Conservation (phyloP, 2,329 filamentous ascomycete species). For the Pyrenophora tritici-repentis region DNA sequence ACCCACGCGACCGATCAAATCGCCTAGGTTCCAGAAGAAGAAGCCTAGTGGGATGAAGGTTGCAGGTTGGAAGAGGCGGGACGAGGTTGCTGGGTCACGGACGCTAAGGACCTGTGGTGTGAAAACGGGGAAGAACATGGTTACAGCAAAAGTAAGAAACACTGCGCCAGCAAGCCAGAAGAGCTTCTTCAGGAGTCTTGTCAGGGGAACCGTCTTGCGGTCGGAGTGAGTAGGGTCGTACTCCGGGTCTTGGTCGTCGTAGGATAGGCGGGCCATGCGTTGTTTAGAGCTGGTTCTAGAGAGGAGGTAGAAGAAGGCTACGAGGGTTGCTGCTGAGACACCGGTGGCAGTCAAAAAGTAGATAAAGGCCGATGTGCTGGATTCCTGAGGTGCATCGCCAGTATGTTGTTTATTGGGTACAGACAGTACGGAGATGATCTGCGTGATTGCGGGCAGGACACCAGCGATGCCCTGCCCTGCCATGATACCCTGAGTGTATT, state of each 20-base stretch:
- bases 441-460: constrained; percentile 83
- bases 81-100: constrained; percentile 50
- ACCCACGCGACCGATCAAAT: constrained; percentile 75
- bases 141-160: constrained; percentile 78
- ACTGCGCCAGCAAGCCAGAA: constrained; percentile 77
- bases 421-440: constrained; percentile 80
- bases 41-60: constrained; percentile 90
- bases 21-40: constrained; percentile 91
- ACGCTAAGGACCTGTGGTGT: constrained; percentile 61
- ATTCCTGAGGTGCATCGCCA: constrained; percentile 41
- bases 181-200: constrained; percentile 74
- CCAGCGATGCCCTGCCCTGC: constrained; percentile 90
- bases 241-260: constrained; percentile 33
- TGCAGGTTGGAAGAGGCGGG: constrained; percentile 68
- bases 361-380: constrained; percentile 75
- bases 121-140: constrained; percentile 96
- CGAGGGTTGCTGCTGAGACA: constrained; percentile 71
- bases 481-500: constrained; percentile 98
- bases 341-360: constrained; percentile 89
- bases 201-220: constrained; percentile 62
- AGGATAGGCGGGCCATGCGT: constrained; percentile 26
- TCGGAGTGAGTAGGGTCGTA: constrained; percentile 19
- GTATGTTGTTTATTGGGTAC: constrained; percentile 56
- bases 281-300: constrained; percentile 53
- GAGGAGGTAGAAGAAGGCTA: constrained; percentile 76